A percentile compares a stretch with the other conserved stretches of the same genome.
Evolutionary conservation across 108 stramenopile species (phyloP).

Genomic region (Pseudonitzschia delicatissima): DNA sequence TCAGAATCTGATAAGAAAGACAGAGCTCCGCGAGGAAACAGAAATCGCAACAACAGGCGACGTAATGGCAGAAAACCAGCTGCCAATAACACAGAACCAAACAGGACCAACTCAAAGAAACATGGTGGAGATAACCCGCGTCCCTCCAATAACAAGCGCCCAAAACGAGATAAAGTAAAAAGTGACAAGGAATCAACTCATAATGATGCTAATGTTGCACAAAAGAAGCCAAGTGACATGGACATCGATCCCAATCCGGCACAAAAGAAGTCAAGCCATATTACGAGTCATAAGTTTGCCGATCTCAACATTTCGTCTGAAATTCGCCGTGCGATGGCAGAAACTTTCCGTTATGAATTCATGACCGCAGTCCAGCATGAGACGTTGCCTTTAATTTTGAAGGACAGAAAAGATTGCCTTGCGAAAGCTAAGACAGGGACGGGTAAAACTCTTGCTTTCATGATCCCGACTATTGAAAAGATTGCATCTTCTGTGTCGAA

Average conservation of each 20-base stretch:
- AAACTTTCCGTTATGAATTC: constrained; percentile 62
- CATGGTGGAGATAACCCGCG: not conserved
- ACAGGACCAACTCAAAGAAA: not conserved
- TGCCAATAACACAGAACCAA: not conserved
- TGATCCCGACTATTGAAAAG: constrained; percentile 83
- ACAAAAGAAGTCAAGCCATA: constrained; percentile 8
- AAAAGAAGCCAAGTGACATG: not conserved
- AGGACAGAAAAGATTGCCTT: constrained; percentile 30
- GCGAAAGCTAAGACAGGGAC: constrained; percentile 88
- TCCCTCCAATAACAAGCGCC: constrained; percentile 1
- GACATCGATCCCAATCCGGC: not conserved
- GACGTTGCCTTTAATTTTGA: constrained; percentile 56
- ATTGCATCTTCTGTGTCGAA: constrained; percentile 41
- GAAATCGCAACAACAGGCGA: not conserved
- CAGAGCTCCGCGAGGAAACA: too few relatives aligned
- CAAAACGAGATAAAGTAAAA: constrained; percentile 5
- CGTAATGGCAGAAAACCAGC: not conserved
- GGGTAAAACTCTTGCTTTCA: constrained; percentile 91
- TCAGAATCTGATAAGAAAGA: not conserved
- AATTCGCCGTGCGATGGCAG: constrained; percentile 51
- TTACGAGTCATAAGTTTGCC: constrained; percentile 41
- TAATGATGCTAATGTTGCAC: not conserved
- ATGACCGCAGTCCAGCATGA: constrained; percentile 83
- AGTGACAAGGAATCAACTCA: not conserved
- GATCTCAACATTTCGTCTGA: constrained; percentile 31